Percentiles rank a stretch among this genome's conserved stretches.
These are phyloP conservation scores for Ogataea kodamae DNA, from an alignment of 805 yeast genomes.

Conservation along the genomic window DNA sequence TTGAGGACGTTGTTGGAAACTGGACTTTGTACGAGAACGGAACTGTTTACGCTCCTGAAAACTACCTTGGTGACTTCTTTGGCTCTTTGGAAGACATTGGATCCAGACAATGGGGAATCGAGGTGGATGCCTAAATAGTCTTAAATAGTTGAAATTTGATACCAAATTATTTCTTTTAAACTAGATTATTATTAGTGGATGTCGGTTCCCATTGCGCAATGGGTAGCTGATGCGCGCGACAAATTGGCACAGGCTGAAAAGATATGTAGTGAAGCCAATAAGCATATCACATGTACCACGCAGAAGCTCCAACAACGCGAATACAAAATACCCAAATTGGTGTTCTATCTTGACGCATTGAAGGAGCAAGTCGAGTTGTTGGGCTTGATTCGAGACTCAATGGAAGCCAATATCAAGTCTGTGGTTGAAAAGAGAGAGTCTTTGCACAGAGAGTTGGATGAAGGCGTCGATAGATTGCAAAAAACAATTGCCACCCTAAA, in stretches of 20 bases:
- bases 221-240: slow-evolving; percentile 46
- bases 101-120: slow-evolving; percentile 23
- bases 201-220: slow-evolving; percentile 22
- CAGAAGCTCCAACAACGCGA: slow-evolving; percentile 40
- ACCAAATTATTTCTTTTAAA: neutral
- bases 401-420: slow-evolving; percentile 27
- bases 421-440: slow-evolving; percentile 24
- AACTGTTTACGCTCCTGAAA: slow-evolving; percentile 36
- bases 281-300: slow-evolving; percentile 35
- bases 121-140: slow-evolving; percentile 3
- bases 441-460: slow-evolving; percentile 22
- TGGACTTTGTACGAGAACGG: slow-evolving; percentile 40
- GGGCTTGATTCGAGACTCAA: slow-evolving; percentile 30
- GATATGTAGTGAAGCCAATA: slow-evolving; percentile 50
- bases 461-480: slow-evolving; percentile 35
- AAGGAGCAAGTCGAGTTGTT: slow-evolving; percentile 46
- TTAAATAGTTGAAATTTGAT: neutral
- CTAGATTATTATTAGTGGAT: neutral
- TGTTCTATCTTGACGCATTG: slow-evolving; percentile 43
- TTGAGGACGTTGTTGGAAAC: slow-evolving; percentile 48
- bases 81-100: slow-evolving; percentile 47
- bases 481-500: slow-evolving; percentile 34
- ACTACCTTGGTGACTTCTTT: slow-evolving; percentile 60
- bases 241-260: slow-evolving; percentile 48
- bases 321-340: slow-evolving; percentile 39